phyloP scores from a whole-genome alignment of 331 rosid genomes.

The Quercus phellos region DNA sequence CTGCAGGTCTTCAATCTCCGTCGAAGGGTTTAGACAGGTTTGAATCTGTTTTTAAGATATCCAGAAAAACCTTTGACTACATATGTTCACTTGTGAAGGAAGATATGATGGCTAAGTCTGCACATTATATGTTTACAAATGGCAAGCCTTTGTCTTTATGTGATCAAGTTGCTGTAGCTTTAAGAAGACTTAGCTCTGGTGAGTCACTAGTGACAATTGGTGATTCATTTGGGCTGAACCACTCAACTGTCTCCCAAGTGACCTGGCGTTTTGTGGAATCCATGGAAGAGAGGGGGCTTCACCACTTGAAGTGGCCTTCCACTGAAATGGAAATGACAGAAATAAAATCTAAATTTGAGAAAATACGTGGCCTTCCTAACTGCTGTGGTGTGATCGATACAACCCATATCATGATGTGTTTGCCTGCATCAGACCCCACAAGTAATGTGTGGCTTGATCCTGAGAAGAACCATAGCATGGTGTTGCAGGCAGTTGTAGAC shows the following conservation, averaged over 20 bases:
- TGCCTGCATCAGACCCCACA: constrained; percentile 60
- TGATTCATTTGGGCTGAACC: constrained; percentile 57
- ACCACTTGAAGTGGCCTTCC: constrained; percentile 76
- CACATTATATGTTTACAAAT: constrained; percentile 47
- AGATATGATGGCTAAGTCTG: constrained; percentile 59
- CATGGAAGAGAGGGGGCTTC: constrained; percentile 71
- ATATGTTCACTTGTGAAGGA: constrained; percentile 83
- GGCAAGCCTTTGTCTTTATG: constrained; percentile 51
- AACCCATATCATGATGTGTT: constrained; percentile 72
- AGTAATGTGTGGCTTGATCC: constrained; percentile 74
- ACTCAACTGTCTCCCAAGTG: constrained; percentile 77
- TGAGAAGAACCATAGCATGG: constrained; percentile 82
- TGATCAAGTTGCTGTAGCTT: constrained; percentile 80
- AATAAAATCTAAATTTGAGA: constrained; percentile 74
- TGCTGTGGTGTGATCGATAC: constrained; percentile 79
- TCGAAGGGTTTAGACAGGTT: constrained; percentile 47
- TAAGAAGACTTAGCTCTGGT: constrained; percentile 84
- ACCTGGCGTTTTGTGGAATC: constrained; percentile 89
- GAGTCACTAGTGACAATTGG: constrained; percentile 72
- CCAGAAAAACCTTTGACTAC: constrained; percentile 69
- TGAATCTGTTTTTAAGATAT: constrained; percentile 51
- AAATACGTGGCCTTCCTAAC: constrained; percentile 67
- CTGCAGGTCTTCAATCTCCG: constrained; percentile 59
- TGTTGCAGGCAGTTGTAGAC: constrained; percentile 85
- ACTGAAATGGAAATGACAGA: constrained; percentile 49